Evolutionary conservation across 345 rosid species (phyloP).

Genomic region (Gossypium ekmanianum): DNA sequence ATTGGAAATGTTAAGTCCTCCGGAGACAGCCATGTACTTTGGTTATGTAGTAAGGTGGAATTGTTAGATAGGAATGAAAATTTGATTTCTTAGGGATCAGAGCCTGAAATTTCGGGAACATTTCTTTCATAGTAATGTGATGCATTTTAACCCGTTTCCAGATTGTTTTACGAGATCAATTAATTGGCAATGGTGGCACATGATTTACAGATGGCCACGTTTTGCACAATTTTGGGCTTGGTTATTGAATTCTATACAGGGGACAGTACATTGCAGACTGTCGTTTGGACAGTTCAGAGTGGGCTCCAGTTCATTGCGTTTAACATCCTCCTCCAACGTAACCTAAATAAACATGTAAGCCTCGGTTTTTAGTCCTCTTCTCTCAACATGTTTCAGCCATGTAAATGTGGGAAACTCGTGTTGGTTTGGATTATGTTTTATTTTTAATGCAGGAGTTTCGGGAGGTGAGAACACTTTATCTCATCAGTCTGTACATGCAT

Average conservation of each 20-base stretch:
- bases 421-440: background rate
- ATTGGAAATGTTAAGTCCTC: background rate
- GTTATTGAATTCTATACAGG: too few relatives aligned
- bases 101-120: background rate
- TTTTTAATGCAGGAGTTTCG: background rate
- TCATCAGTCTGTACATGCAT: too few relatives aligned
- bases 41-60: background rate
- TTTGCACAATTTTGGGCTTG: background rate
- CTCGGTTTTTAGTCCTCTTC: too few relatives aligned
- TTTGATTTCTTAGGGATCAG: background rate
- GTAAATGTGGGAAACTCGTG: background rate
- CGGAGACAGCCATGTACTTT: background rate
- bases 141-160: background rate
- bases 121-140: background rate
- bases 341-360: too few relatives aligned
- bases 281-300: too few relatives aligned
- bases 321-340: too few relatives aligned
- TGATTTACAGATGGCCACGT: background rate
- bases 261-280: too few relatives aligned
- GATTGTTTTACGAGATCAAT: background rate
- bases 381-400: background rate
- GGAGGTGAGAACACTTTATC: background rate
- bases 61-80: background rate
- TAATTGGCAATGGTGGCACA: background rate
- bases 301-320: too few relatives aligned